Percentiles rank a stretch among this genome's conserved stretches.
phyloP scores from a whole-genome alignment of 2,329 filamentous ascomycete species.

The Davidsoniella neocaledoniae region DNA sequence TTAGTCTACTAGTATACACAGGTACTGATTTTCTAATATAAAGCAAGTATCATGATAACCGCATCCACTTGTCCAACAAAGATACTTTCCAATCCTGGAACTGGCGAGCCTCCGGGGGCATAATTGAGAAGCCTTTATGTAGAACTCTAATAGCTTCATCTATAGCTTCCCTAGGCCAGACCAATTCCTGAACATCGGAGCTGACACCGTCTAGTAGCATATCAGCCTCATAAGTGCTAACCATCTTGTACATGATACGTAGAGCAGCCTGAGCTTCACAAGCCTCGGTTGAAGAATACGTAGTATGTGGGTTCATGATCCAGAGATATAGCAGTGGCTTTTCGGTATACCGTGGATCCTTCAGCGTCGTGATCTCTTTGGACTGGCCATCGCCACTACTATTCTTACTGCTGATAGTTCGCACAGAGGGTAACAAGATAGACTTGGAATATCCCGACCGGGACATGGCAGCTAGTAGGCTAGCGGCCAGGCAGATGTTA shows the following conservation, averaged over 20 bases:
- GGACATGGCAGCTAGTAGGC: constrained; percentile 34
- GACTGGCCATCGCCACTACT: not conserved
- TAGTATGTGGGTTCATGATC: constrained; percentile 39
- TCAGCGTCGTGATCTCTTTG: not conserved
- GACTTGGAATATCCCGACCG: constrained; percentile 42
- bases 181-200: constrained; percentile 42
- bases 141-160: constrained; percentile 27
- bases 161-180: constrained; percentile 35
- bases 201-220: constrained; percentile 32
- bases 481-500: constrained; percentile 35
- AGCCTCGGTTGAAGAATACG: constrained; percentile 29
- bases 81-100: constrained; percentile 55
- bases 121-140: constrained; percentile 27
- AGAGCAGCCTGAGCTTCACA: constrained; percentile 24
- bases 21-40: not conserved
- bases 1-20: not conserved
- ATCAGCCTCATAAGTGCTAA: constrained; percentile 28
- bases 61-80: constrained; percentile 35
- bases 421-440: constrained; percentile 26
- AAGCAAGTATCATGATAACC: not conserved
- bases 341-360: not conserved
- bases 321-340: constrained; percentile 29
- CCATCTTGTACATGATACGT: constrained; percentile 35
- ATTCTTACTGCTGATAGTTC: constrained; percentile 2
- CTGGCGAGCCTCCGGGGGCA: constrained; percentile 37